These are phyloP conservation scores for Lactuca sativa DNA, from an alignment of 129 eudicot species.

Conservation along the genomic window DNA sequence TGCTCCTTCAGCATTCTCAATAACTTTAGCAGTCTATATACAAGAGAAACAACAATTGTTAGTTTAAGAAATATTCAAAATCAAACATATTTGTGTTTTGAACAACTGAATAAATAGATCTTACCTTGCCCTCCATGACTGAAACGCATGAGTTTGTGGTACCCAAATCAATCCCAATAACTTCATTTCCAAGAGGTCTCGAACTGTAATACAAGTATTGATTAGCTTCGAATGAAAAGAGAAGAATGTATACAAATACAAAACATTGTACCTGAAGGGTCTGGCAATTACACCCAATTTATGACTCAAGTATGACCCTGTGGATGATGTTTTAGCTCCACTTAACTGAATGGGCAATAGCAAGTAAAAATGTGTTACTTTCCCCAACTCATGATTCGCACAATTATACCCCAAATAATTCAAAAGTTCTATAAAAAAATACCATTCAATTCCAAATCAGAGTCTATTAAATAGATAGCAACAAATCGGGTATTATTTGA, in stretches of 20 bases:
- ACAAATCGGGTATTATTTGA: not conserved
- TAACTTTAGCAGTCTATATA: constrained; percentile 73
- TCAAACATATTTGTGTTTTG: not conserved
- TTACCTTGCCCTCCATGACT: constrained; percentile 97
- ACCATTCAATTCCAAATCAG: not conserved
- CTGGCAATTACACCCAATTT: constrained; percentile 60
- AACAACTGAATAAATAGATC: not conserved
- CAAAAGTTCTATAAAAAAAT: not conserved
- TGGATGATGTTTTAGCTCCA: constrained; percentile 51
- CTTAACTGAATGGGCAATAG: constrained; percentile 43
- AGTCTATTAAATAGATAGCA: not conserved
- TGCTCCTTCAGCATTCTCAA: constrained; percentile 92
- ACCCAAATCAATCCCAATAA: constrained; percentile 96
- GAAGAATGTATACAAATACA: not conserved
- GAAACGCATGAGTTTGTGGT: constrained; percentile 97
- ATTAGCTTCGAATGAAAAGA: not conserved
- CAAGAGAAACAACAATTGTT: not conserved
- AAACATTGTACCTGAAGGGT: constrained; percentile 62
- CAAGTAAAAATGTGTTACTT: not conserved
- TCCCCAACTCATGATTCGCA: not conserved
- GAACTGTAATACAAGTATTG: constrained; percentile 45
- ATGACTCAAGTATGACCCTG: constrained; percentile 37
- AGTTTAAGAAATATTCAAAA: not conserved
- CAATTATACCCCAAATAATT: not conserved
- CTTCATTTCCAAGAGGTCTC: constrained; percentile 79